Conservation (phyloP, 2,329 filamentous ascomycete species). For the Neoarthrinium moseri region DNA sequence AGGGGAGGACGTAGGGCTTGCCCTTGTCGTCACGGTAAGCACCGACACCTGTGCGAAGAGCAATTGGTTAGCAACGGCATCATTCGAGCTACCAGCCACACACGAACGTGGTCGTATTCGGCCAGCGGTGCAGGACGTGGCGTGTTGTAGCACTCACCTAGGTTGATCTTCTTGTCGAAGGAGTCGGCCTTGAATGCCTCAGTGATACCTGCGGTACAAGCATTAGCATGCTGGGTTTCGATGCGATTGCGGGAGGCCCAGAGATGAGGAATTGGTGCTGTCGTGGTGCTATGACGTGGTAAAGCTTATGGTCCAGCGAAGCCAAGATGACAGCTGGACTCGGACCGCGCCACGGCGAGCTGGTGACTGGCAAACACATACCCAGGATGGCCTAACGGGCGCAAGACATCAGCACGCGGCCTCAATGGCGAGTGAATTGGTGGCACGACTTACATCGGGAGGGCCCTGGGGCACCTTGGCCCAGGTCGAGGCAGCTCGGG, state of each 20-base stretch:
- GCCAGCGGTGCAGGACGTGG: too few relatives aligned
- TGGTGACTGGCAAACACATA: constrained; percentile 38
- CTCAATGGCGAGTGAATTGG: not conserved
- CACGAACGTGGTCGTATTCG: too few relatives aligned
- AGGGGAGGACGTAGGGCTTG: constrained; percentile 96
- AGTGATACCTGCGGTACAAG: constrained; percentile 66
- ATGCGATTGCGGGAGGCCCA: too few relatives aligned
- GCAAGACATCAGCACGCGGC: constrained; percentile 29
- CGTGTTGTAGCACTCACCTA: constrained; percentile 56
- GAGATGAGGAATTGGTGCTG: too few relatives aligned
- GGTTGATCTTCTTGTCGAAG: constrained; percentile 95
- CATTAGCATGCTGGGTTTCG: not conserved
- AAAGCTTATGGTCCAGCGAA: too few relatives aligned
- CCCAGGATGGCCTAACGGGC: constrained; percentile 69
- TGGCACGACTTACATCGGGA: constrained; percentile 45
- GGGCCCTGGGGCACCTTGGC: constrained; percentile 88
- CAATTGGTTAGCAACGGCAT: constrained; percentile 4
- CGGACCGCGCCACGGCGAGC: not conserved
- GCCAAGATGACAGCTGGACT: not conserved
- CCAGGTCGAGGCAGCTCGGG: constrained; percentile 76
- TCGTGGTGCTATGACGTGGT: too few relatives aligned
- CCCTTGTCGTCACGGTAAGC: constrained; percentile 98
- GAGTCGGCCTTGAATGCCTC: constrained; percentile 98
- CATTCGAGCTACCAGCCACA: not conserved
- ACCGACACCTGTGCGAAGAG: constrained; percentile 69